Evolutionary conservation across 2,329 filamentous ascomycete species (phyloP).

Genomic region (Aureobasidium lini): DNA sequence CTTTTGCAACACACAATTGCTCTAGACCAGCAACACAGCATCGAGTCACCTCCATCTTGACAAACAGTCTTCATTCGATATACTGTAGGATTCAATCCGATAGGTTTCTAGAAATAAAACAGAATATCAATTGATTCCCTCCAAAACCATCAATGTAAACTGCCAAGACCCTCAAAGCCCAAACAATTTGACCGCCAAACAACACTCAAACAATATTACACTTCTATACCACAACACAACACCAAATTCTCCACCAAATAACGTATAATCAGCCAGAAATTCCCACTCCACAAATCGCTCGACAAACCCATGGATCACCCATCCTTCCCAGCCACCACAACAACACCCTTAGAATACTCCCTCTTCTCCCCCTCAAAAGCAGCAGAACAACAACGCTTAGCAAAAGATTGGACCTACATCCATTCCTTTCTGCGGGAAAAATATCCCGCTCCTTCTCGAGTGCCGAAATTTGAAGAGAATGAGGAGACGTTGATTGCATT

Average conservation of each 20-base stretch:
- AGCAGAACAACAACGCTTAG: constrained; percentile 69
- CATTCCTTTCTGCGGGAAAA: constrained; percentile 73
- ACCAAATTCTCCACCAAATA: neutral
- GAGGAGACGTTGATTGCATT: constrained; percentile 71
- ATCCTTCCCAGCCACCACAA: constrained; percentile 4
- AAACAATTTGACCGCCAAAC: neutral
- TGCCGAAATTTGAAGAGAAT: constrained; percentile 78
- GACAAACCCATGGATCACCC: neutral
- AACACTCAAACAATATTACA: no score
- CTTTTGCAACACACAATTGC: neutral
- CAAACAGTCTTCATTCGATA: no score
- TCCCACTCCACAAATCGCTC: no score
- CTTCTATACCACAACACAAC: neutral
- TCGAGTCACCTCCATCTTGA: no score
- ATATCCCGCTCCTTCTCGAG: constrained; percentile 50
- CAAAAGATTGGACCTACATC: constrained; percentile 86
- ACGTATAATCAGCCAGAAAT: no score
- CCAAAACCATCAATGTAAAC: neutral
- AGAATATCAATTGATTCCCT: no score
- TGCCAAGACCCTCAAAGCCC: neutral
- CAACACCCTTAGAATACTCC: constrained; percentile 28
- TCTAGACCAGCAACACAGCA: no score
- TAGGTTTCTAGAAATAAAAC: no score
- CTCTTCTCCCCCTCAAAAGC: constrained; percentile 56
- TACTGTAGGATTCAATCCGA: neutral